Evolutionary conservation across 192 early-diverging fungal genomes (phyloP), one percentile per base, ranked within the genome.

Genomic region (Coemansia erecta): DNA sequence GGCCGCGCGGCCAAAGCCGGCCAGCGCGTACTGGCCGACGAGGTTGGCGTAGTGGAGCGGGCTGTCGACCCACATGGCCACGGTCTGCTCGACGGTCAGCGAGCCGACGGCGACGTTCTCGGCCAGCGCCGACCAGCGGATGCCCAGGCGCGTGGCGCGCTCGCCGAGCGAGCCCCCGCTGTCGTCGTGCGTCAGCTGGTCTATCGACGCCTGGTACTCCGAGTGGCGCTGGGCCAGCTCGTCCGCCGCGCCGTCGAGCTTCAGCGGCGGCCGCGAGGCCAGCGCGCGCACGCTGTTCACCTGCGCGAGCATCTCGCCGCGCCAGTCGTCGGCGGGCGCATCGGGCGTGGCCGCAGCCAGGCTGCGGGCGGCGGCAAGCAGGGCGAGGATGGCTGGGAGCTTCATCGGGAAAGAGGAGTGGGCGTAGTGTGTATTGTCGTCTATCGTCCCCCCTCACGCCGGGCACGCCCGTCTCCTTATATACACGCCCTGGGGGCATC

Each of bases 121-220:
- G 23, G 54, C 61, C 3, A 61, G 17, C 8, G 24, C 26, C 4
- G 46, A 11, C 68, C 64, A 68, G 22, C 21, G 57, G 12, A 72
- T 22, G 13, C 69, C 69, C 0, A 50, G 49, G 0, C 3, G 14
- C 12, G 35, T 63, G 7, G 48, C 56, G 4, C 68, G 53, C 3
- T 49, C 0, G 0, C 47, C 62, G 1, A 66, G 23, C 0, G 45
- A 49, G 14, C 72, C 72, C 23, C 15, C 26, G 14, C 61, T 7
- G 23, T 68, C 58, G 21, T 58, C 56, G 43, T 74, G 72, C 9
- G 72, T 74, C 72, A 74, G 63, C 3, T 15, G 46, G 7, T 57
- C 19, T 4, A 58, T 62, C 12, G 35, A 48, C 2, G 23, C 45
- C 45, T 61, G 58, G 60, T 72, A 62, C 12, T 66, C 39, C 0